These are phyloP conservation scores for Lactarius trivialis DNA, from an alignment of 768 basidiomycete species.

Conservation along the genomic window DNA sequence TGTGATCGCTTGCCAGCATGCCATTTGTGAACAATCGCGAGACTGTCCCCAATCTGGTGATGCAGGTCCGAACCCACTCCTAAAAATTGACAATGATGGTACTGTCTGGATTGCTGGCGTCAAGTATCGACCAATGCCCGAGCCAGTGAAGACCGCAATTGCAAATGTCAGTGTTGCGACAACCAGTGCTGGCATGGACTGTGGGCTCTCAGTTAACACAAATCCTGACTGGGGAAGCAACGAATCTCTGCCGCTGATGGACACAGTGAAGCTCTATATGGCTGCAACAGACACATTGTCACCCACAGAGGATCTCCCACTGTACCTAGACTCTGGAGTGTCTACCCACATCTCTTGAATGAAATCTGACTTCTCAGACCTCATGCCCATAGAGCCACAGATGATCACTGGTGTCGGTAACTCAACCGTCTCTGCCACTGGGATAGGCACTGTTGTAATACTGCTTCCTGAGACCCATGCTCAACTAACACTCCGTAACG, in stretches of 20 bases:
- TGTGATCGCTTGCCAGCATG: too few species aligned
- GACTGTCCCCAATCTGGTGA: not conserved
- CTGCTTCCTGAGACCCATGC: not conserved
- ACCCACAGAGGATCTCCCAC: too few species aligned
- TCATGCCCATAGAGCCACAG: constrained; percentile 25
- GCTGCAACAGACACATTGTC: too few species aligned
- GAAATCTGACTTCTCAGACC: constrained; percentile 25
- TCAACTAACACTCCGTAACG: not conserved
- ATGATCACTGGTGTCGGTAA: constrained; percentile 29
- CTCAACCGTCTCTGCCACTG: constrained; percentile 26
- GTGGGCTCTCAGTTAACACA: not conserved
- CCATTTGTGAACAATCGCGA: not conserved
- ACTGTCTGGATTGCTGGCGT: not conserved
- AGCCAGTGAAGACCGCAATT: too few species aligned
- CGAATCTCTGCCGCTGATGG: too few species aligned
- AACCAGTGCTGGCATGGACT: too few species aligned
- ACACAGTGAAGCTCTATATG: too few species aligned
- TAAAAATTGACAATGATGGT: not conserved
- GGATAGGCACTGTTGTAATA: constrained; percentile 27
- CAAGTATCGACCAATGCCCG: not conserved
- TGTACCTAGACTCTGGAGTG: constrained; percentile 29
- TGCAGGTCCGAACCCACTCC: not conserved
- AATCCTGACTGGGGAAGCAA: too few species aligned
- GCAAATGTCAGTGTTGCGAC: too few species aligned
- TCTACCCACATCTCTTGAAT: constrained; percentile 27